Base-by-base conservation (phyloP, 495 filamentous ascomycete species). In the Annulohypoxylon nitens region DNA sequence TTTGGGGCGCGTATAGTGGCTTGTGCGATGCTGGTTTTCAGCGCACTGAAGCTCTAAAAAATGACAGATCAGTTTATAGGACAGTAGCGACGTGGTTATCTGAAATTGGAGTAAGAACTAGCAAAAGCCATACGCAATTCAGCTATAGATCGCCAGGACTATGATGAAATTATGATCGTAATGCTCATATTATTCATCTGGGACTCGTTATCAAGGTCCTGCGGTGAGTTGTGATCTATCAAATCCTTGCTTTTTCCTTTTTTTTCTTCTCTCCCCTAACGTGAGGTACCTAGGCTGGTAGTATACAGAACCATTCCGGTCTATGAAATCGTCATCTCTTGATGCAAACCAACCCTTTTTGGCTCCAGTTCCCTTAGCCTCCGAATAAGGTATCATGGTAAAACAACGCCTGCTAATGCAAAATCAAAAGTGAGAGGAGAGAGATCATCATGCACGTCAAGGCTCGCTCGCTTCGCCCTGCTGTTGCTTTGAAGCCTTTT, bases 401-500 rank as follows among this genome's bases (percentile, higher is more conserved):
- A 62, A 54, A 59, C 33, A 75, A 75, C 73, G 68, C 73, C 73
- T 71, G 59, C 63, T 68, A 45, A 75, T 71, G 67, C 73, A 68
- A 69, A 68, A 33, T 37, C 34, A 65, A 61, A 60, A 68, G 12
- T 54, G 68, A 71, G 73, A 33, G 47, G 67, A 54, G 69, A 57
- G 37, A 48, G 20, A 26, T 69, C 16, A 20, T 58, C n/a, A n/a
- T 57, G 65, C 66, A 60, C 33, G 10, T 78, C 61, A 69, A 23
- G 51, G 58, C 20, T 74, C 67, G 23, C 36, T 41, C 5, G 37
- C 34, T n/a, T 43, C 61, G 41, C 47, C 59, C 7, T 64, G 47
- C 16, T 69, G 34, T 37, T 73, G n/a, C 60, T 72, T 76, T 20
- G 57, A 66, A 59, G 71, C 57, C 18, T 83, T 79, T 51, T 88